Base-by-base conservation (phyloP, 257 asterid genomes). In the Gynochthodes officinalis region DNA sequence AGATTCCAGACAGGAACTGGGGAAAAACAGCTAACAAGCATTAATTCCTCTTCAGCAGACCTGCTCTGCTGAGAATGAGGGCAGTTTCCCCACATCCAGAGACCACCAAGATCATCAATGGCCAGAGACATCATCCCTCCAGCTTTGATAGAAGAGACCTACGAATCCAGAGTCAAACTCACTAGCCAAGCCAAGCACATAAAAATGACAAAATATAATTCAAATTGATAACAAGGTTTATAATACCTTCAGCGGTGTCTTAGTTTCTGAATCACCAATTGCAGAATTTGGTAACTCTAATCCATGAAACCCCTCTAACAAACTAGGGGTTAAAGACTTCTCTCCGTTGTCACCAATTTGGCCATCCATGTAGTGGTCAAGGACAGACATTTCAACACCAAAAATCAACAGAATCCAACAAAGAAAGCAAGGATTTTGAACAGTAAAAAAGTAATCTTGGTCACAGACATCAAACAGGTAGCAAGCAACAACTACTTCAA, bases 121-220 rank as follows among this genome's bases (percentile, higher is more conserved):
- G 98, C 97, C 53, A 88, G 70, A 23, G 98, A 93, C 91, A 91
- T 88, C 98, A 93, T 93, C 67, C 94, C 97, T 57, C 98, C 97
- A 44, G 96, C 97, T 81, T 83, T 82, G 33, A 93, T 71, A 1
- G 93, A 85, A 62, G 89, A 79, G 70, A 91, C 84, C 98, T 93
- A 52, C 83, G 72, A 73, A 78, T n/a, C 48, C 69, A 60, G 73
- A 71, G 19, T n/a, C 16, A 57, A 63, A 33, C 18, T 0, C 50
- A 64, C 48, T 8, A 9, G 21, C 27, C 39, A 48, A 21, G 21
- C 58, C n/a, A 15, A 70, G 30, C 25, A 43, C 73, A 48, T 3
- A 33, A 14, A 57, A 18, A 30, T 61, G 54, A 64, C 52, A 7
- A 33, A 39, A 55, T 43, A n/a, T 14, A 19, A n/a, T 44, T 19